Evolutionary conservation across 2,329 filamentous ascomycete species (phyloP), one percentile per base, ranked within the genome.

Genomic region (Cladosporium sp.): DNA sequence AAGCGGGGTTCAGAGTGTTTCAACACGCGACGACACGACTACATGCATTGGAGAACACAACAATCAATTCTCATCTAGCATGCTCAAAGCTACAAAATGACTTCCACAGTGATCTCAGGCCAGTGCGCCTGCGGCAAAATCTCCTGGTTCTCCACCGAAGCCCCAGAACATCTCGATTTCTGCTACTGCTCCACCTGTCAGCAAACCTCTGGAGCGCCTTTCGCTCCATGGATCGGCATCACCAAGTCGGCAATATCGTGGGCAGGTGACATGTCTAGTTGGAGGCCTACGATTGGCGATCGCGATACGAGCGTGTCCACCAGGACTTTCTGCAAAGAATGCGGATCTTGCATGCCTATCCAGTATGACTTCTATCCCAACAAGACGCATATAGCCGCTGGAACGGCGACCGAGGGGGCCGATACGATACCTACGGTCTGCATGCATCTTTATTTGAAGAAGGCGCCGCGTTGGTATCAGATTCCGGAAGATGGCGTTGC

Each of bases 101-200:
- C 44, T n/a, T 30, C 47, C 8, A 28, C 59, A 18, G 30, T 54
- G 28, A 54, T 62, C 32, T 54, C 44, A 14, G 59, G 47, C 14
- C 59, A 62, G 10, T 71, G 70, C 51, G 69, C 69, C 30, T 71
- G 70, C 63, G 65, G 64, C 52, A 34, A 66, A 26, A 44, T 64
- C n/a, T 44, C 64, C 24, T 71, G 60, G 59, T 67, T 64, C 21
- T 67, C 65, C 32, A 68, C 67, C 28, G 11, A 55, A 15, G 24
- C 64, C 3, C 54, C 67, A 26, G 41, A 55, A 21, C 51, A 67
- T 28, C 67, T 71, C 47, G 68, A 70, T 24, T 69, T 66, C 67
- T 72, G 71, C 70, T 70, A 70, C 64, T 71, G 71, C 64, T 58
- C 57, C 18, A 71, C 65, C 47, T 72, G 71, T 62, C 70, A 72